phyloP scores from a whole-genome alignment of 2,329 filamentous ascomycete species.

The Trichoderma semiorbis region DNA sequence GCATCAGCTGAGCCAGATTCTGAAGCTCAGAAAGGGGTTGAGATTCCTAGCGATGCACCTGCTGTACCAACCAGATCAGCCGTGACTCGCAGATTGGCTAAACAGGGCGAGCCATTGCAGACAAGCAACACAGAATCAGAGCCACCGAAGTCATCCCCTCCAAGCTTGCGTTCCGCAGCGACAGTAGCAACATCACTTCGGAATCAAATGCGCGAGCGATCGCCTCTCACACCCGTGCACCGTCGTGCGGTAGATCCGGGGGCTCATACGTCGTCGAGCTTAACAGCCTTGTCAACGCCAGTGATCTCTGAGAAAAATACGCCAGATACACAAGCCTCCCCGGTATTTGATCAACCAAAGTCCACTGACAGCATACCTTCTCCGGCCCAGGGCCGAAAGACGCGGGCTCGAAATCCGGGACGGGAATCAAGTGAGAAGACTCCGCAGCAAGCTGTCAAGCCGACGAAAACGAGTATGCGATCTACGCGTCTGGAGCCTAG shows the following conservation, averaged over 20 bases:
- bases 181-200: not conserved
- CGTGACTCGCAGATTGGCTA: not conserved
- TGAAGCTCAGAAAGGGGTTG: not conserved
- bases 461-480: conserved; percentile 24
- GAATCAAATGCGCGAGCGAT: conserved; percentile 21
- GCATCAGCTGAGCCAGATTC: not conserved
- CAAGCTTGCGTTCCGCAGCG: not conserved
- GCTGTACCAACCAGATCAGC: not conserved
- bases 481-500: conserved; percentile 35
- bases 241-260: conserved; percentile 17
- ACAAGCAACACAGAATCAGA: not conserved
- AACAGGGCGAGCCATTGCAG: not conserved
- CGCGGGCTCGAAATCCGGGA: conserved; percentile 22
- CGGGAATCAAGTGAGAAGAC: conserved; percentile 27
- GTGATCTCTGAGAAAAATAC: conserved; percentile 35
- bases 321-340: conserved; percentile 35
- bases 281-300: conserved; percentile 43
- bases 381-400: conserved; percentile 22
- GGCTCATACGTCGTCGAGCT: conserved; percentile 34
- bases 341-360: conserved; percentile 22
- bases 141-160: not conserved
- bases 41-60: not conserved
- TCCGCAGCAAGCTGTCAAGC: conserved; percentile 26
- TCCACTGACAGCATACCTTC: conserved; percentile 27
- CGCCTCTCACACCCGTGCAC: conserved; percentile 25